A percentile compares a stretch with the other conserved stretches of the same genome.
phyloP scores from a whole-genome alignment of 441 rosid species.

The Arabidopsis lyrata region DNA sequence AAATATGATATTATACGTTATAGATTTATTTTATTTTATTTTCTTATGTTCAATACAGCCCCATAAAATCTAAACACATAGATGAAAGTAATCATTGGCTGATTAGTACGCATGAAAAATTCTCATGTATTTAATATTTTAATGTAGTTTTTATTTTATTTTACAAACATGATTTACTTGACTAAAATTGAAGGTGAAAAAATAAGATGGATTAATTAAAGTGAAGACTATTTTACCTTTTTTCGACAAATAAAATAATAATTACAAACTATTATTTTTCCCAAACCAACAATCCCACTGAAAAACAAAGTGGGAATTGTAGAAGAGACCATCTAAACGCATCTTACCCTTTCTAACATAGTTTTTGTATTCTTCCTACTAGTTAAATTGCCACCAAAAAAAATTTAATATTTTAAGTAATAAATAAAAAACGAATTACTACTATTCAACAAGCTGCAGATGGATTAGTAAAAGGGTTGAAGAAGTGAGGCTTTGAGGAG shows the following conservation, averaged over 20 bases:
- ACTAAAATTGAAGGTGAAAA: conserved; percentile 14
- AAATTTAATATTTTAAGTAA: conserved; percentile 8
- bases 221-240: conserved; percentile 15
- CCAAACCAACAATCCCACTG: conserved; percentile 64
- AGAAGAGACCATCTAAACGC: conserved; percentile 38
- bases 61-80: conserved; percentile 1
- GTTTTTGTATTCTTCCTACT: conserved; percentile 33
- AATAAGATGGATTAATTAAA: conserved; percentile 11
- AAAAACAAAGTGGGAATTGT: conserved; percentile 67
- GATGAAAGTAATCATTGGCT: neutral
- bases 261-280: conserved; percentile 47
- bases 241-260: conserved; percentile 62
- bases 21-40: neutral
- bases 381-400: conserved; percentile 24
- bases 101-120: neutral
- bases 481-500: conserved; percentile 72
- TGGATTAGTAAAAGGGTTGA: conserved; percentile 71
- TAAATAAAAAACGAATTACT: conserved; percentile 8
- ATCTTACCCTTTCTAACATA: conserved; percentile 37
- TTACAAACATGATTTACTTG: neutral
- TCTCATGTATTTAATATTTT: neutral
- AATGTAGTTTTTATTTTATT: neutral
- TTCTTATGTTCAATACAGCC: neutral
- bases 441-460: conserved; percentile 83
- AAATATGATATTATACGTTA: neutral